Evolutionary conservation across 148 eudicot species (phyloP), one percentile per base, ranked within the genome.

Genomic region (Fagopyrum esculentum): DNA sequence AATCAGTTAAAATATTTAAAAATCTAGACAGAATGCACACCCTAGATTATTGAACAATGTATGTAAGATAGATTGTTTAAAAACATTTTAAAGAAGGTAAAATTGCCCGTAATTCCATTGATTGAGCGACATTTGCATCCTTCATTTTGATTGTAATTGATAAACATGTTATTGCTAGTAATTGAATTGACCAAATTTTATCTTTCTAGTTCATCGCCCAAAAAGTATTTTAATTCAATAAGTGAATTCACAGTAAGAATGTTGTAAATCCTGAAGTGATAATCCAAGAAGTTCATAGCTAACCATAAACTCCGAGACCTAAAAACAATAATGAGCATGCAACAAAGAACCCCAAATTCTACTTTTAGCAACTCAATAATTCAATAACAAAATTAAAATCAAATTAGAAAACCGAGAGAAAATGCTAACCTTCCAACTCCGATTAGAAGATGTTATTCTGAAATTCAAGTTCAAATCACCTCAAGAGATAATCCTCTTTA

Each of bases 221-320:
- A 17, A 54, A 12, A 13, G 68, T 30, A 6, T 22, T 22, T 61
- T 11, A 9, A 61, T 9, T 26, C 3, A 9, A 44, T 44, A 61
- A 61, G 11, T 45, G 54, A 76, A 26, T 60, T 55, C 45, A 72
- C 66, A 63, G 72, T 45, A 13, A 46, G 16, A 71, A n/a, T 45
- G 73, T 30, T 22, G 98, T 19, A 90, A 30, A 55, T 85, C 87
- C n/a, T 82, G 79, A 64, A 75, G 57, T n/a, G 99, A 85, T 64
- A 87, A 78, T 95, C 99, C 79, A 92, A 81, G 86, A 84, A 92
- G 81, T 86, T 92, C 49, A 89, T 80, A 22, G 96, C 82, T 30
- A 92, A 79, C 73, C 82, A 87, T 57, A 87, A 79, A 79, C 84
- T 82, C 71, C 82, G 73, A 44, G 91, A 85, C 80, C 87, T 88